phyloP scores from a whole-genome alignment of 202 grass and related monocot genomes.

The Panicum hallii region DNA sequence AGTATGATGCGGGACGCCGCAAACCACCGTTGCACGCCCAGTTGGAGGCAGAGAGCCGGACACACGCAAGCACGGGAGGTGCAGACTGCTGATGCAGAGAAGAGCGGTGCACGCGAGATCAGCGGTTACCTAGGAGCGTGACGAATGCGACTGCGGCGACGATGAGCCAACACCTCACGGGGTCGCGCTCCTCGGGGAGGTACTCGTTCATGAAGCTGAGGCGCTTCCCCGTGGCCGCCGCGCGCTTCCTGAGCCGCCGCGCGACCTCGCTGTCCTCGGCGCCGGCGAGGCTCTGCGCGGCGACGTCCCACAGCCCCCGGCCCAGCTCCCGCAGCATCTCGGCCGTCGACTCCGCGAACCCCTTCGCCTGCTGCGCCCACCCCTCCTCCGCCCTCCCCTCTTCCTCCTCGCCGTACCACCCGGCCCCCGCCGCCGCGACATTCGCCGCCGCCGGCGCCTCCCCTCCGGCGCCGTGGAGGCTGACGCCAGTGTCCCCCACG shows the following conservation, averaged over 20 bases:
- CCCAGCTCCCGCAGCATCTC: conserved; percentile 94
- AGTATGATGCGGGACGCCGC: conserved; percentile 13
- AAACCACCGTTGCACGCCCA: conserved; percentile 21
- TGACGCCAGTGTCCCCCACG: conserved; percentile 58
- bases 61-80: conserved; percentile 4
- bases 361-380: conserved; percentile 83
- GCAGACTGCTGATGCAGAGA: conserved; percentile 3
- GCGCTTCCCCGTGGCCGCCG: conserved; percentile 53
- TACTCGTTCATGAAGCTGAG: conserved; percentile 97
- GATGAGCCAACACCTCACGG: conserved; percentile 76
- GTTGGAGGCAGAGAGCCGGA: conserved; percentile 6
- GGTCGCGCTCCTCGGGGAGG: conserved; percentile 96
- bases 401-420: conserved; percentile 60
- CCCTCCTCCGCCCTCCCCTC: conserved; percentile 65
- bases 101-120: conserved; percentile 32
- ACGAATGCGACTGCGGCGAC: conserved; percentile 83
- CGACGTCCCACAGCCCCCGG: conserved; percentile 79
- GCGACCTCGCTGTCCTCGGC: conserved; percentile 84
- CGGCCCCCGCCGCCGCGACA: conserved; percentile 39
- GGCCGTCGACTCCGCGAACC: conserved; percentile 73
- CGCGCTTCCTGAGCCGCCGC: conserved; percentile 62
- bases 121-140: conserved; percentile 72
- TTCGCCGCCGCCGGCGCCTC: conserved; percentile 27
- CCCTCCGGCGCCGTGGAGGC: conserved; percentile 41
- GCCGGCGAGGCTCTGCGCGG: conserved; percentile 71